Evolutionary conservation across 352 stramenopile genomes (phyloP), one percentile per base, ranked within the genome.

Genomic region (Phytophthora sp.): DNA sequence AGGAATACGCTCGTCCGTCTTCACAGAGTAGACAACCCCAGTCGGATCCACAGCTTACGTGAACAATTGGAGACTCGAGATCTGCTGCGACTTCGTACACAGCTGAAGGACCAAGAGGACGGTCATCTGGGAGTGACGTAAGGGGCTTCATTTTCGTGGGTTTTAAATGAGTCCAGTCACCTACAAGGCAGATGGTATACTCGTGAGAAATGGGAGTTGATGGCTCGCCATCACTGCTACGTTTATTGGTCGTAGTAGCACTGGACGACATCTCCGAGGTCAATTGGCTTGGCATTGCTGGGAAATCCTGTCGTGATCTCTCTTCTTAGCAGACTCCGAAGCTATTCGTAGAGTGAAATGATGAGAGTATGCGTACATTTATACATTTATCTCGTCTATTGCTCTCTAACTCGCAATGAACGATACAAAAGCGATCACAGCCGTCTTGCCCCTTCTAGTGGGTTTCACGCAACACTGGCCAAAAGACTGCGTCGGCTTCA

Each of bases 161-260:
- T 16, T 52, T 69, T 12, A 26, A 41, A 11, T 72, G 68, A 12
- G 71, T 62, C 55, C 74, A 68, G 36, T 84, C 74, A 12, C 82
- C 79, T 7, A 90, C n/a, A 0, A 89, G 23, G 26, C 72, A 88
- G 8, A 90, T 50, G 21, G 76, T 74, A 67, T 89, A 90, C 44
- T 80, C 77, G 44, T 86, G 58, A 3, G 41, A 39, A 21, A 44
- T 42, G 13, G 57, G 7, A 6, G 26, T 24, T 16, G 26, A 31
- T n/a, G 18, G 36, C 1, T 70, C 52, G 8, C 38, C 55, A 31
- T 68, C 51, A 7, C 41, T 18, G 18, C 24, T 58, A 18, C 47
- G 35, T 47, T 51, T 68, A 26, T 5, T 27, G 18, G 50, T 57
- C 2, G 50, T n/a, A 50, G 35, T 27, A 30, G n/a, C 13, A 46